Evolutionary conservation across 805 yeast species (phyloP), one percentile per base, ranked within the genome.

Genomic region (Pichia thaimueangensis): DNA sequence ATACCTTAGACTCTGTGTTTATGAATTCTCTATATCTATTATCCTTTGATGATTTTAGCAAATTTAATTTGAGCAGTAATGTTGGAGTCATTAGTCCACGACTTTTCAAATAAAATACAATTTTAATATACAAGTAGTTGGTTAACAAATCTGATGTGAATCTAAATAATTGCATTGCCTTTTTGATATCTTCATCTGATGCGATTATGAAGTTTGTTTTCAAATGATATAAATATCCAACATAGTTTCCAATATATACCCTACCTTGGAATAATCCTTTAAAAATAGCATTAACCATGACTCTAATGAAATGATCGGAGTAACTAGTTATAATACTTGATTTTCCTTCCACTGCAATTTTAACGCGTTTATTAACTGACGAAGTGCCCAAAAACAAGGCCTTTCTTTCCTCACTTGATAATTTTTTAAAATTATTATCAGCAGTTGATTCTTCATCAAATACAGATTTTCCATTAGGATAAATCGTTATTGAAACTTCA

Each of bases 401-500:
- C 32, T 47, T 47, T 12, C 45, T 19, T 32, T 47, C 48, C 11
- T 19, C 9, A 11, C 22, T 24, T 17, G 36, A 36, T 12, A 47
- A 33, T 24, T 39, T 47, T 16, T 25, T 31, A 0, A 13, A 13
- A n/a, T 30, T 17, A 4, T 41, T 19, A 7, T 12, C 15, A 22
- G 42, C 37, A 6, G 20, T 6, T 16, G 37, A 33, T n/a, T 37
- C 43, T 10, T 37, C 41, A 20, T 17, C 11, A 32, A 30, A 35
- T n/a, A n/a, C n/a, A n/a, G n/a, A n/a, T 13, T 41, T 45, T 13
- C 51, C 51, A 28, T 42, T 39, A 8, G 51, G 51, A 22, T 47
- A 47, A 23, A 47, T 28, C 4, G 41, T 45, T 4, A 47, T 42
- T 3, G 42, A 33, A 24, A 47, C 27, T 19, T 43, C 28, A 39